phyloP scores from a whole-genome alignment of 108 stramenopile genomes.

The Pseudonitzschia delicatissima region DNA sequence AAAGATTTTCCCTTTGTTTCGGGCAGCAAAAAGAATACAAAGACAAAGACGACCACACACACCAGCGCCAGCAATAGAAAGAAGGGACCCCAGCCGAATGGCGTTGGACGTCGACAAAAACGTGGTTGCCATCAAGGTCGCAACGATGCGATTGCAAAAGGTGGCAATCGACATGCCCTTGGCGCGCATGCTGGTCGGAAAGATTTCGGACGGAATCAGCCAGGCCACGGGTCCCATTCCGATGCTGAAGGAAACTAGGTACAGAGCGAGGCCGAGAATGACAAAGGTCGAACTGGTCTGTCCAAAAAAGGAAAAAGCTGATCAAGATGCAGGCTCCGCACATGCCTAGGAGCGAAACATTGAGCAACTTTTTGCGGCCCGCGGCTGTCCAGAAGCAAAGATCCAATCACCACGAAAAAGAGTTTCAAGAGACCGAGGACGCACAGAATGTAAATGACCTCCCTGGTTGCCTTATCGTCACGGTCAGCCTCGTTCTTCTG shows the following conservation, averaged over 20 bases:
- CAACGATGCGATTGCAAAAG: conserved; percentile 74
- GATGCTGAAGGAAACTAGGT: conserved; percentile 77
- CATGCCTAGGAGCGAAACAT: conserved; percentile 55
- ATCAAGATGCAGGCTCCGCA: conserved; percentile 42
- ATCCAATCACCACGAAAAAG: conserved; percentile 55
- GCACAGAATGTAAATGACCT: conserved; percentile 53
- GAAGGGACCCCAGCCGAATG: conserved; percentile 60
- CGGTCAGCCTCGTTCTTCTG: conserved; percentile 33
- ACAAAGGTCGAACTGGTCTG: conserved; percentile 5
- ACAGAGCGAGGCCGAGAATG: conserved; percentile 43
- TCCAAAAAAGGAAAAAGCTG: conserved; percentile 38
- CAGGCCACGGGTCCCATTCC: conserved; percentile 87
- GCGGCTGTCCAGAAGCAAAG: conserved; percentile 57
- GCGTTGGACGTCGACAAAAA: conserved; percentile 68
- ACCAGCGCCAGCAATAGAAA: conserved; percentile 61
- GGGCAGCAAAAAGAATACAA: conserved; percentile 66
- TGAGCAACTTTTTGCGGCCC: conserved; percentile 75
- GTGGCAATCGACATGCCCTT: conserved; percentile 88
- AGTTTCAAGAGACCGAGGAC: conserved; percentile 68
- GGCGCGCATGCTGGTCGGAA: conserved; percentile 76
- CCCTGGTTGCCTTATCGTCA: no score
- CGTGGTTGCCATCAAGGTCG: conserved; percentile 77
- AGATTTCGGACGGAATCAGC: conserved; percentile 85
- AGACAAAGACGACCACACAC: conserved; percentile 51
- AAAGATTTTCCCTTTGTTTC: conserved; percentile 81